These are phyloP conservation scores for Planoprotostelium fungivorum DNA, from an alignment of 78 protist genomes.

Conservation along the genomic window DNA sequence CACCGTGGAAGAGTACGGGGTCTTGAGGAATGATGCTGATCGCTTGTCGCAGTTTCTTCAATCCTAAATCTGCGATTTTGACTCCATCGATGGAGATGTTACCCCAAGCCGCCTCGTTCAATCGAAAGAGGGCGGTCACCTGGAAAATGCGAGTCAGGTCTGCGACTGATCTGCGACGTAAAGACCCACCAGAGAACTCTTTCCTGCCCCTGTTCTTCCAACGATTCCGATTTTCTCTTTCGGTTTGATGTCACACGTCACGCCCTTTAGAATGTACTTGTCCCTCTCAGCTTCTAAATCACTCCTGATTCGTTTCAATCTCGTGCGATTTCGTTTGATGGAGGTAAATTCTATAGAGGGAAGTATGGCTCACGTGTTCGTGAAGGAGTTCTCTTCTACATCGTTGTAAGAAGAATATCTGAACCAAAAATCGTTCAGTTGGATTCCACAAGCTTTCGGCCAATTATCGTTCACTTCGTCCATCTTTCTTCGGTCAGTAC, in stretches of 20 bases:
- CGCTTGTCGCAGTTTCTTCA: constrained; percentile 21
- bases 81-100: neutral
- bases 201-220: constrained; percentile 91
- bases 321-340: too few species aligned
- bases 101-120: constrained; percentile 45
- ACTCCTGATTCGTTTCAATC: neutral
- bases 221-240: constrained; percentile 80
- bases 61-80: neutral
- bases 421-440: too few species aligned
- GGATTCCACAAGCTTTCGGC: too few species aligned
- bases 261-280: constrained; percentile 25
- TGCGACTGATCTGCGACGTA: too few species aligned
- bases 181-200: constrained; percentile 43
- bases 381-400: too few species aligned
- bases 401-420: too few species aligned
- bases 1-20: constrained; percentile 69
- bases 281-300: neutral
- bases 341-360: too few species aligned
- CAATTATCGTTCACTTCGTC: too few species aligned
- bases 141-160: neutral
- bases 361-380: too few species aligned
- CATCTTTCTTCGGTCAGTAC: constrained; percentile 28
- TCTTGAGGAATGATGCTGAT: constrained; percentile 82
- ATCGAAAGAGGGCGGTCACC: constrained; percentile 72
- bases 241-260: constrained; percentile 21